A percentile compares a stretch with the other conserved stretches of the same genome.
phyloP scores from a whole-genome alignment of 2,329 filamentous ascomycete genomes.

The Amauroascus verrucosus region DNA sequence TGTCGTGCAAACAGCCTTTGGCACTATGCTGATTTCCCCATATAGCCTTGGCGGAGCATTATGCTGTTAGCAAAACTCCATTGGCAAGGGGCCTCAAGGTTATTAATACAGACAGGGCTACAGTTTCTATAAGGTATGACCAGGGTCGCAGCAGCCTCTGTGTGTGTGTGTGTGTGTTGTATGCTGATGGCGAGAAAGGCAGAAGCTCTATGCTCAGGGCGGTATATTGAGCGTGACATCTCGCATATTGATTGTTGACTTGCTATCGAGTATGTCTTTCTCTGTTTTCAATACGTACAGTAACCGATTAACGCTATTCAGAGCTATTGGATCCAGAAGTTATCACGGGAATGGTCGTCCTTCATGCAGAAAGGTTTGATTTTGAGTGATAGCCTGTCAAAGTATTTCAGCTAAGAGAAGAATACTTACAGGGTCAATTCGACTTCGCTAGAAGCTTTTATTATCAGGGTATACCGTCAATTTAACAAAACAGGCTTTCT shows the following conservation, averaged over 20 bases:
- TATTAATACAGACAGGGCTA: slow-evolving; percentile 91
- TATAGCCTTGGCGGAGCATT: slow-evolving; percentile 77
- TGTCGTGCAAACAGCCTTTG: background rate
- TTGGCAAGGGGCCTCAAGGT: slow-evolving; percentile 76
- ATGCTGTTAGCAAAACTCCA: slow-evolving; percentile 72
- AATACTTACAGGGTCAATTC: slow-evolving; percentile 53
- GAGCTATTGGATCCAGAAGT: slow-evolving; percentile 65
- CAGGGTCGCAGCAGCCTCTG: background rate
- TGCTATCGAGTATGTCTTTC: slow-evolving; percentile 54
- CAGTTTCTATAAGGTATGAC: slow-evolving; percentile 56
- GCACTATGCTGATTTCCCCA: background rate
- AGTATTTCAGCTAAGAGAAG: background rate
- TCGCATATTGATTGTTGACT: slow-evolving; percentile 85
- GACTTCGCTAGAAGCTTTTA: slow-evolving; percentile 88
- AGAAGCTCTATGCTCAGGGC: slow-evolving; percentile 82
- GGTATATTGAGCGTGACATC: slow-evolving; percentile 95
- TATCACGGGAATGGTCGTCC: slow-evolving; percentile 73
- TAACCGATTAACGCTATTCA: slow-evolving; percentile 15
- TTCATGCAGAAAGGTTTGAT: slow-evolving; percentile 68
- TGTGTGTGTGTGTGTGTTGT: too few relatives aligned
- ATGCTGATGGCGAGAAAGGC: slow-evolving; percentile 39
- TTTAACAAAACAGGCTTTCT: slow-evolving; percentile 89
- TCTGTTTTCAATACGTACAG: background rate
- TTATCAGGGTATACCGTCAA: slow-evolving; percentile 83
- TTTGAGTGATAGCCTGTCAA: background rate